These are phyloP conservation scores for Blastobotrys chiropterorum DNA, from an alignment of 805 yeast genomes.

Conservation along the genomic window DNA sequence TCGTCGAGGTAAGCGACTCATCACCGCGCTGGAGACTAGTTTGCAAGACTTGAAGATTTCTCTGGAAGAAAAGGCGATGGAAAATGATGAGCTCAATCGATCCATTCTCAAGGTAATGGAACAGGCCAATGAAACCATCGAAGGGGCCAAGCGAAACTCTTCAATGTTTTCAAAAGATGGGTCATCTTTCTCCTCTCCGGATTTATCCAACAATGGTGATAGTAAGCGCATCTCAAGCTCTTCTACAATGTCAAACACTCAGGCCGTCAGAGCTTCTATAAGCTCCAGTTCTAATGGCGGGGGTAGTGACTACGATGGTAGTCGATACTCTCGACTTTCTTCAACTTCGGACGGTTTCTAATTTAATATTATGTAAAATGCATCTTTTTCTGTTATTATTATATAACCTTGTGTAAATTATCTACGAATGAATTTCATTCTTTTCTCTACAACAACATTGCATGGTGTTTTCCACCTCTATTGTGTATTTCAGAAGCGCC, in stretches of 20 bases:
- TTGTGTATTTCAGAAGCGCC: constrained; percentile 27
- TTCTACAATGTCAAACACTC: background rate
- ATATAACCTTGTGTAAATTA: background rate
- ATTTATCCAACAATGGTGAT: constrained; percentile 2
- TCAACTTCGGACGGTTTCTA: background rate
- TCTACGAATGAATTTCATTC: background rate
- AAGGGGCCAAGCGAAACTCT: constrained; percentile 23
- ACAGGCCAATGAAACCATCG: constrained; percentile 24
- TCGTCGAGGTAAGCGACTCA: constrained; percentile 19
- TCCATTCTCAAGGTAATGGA: constrained; percentile 26
- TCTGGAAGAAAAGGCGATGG: constrained; percentile 32
- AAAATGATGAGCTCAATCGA: constrained; percentile 29
- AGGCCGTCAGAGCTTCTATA: background rate
- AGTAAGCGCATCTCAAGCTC: background rate
- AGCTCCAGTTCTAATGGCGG: background rate
- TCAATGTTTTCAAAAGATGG: background rate
- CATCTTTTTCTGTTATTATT: constrained; percentile 2
- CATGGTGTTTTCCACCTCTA: constrained; percentile 21
- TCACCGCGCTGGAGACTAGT: constrained; percentile 23
- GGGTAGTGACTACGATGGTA: background rate
- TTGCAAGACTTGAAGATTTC: constrained; percentile 30
- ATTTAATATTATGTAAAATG: background rate
- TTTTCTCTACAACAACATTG: constrained; percentile 20
- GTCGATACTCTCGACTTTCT: constrained; percentile 1
- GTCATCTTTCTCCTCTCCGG: constrained; percentile 5